Percentiles rank a stretch among this genome's conserved stretches.
Evolutionary conservation across 2,329 filamentous ascomycete genomes (phyloP).

Genomic region (Fusarium denticulatum): DNA sequence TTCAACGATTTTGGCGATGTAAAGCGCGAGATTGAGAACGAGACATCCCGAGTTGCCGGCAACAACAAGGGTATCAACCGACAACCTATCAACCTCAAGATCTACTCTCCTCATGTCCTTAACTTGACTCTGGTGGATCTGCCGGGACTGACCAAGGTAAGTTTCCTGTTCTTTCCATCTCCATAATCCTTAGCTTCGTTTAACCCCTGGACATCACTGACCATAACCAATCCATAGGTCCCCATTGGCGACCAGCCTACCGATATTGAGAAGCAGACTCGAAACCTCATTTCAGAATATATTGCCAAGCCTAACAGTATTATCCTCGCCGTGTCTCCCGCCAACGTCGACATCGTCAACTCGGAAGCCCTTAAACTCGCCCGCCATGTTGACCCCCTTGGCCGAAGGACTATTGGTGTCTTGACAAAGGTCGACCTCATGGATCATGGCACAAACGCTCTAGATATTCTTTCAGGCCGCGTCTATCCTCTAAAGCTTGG

Average conservation of each 20-base stretch:
- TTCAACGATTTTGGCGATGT: constrained; percentile 94
- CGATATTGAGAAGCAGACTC: constrained; percentile 98
- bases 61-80: constrained; percentile 99
- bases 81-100: constrained; percentile 97
- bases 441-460: constrained; percentile 97
- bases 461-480: constrained; percentile 96
- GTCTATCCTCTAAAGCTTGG: constrained; percentile 97
- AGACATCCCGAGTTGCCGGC: constrained; percentile 90
- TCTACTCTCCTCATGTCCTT: constrained; percentile 96
- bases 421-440: constrained; percentile 97
- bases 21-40: constrained; percentile 95
- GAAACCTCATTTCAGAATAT: constrained; percentile 96
- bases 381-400: constrained; percentile 94
- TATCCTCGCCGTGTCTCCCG: constrained; percentile 93
- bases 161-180: constrained; percentile 32
- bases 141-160: constrained; percentile 92
- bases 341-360: constrained; percentile 98
- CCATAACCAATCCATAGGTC: constrained; percentile 62
- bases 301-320: constrained; percentile 99
- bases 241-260: constrained; percentile 97
- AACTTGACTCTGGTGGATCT: constrained; percentile 97
- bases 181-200: constrained; percentile 12
- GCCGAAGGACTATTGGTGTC: constrained; percentile 93
- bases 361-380: constrained; percentile 97
- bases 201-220: constrained; percentile 33